Evolutionary conservation across 441 rosid genomes (phyloP).

Genomic region (Adansonia madagascariensis): DNA sequence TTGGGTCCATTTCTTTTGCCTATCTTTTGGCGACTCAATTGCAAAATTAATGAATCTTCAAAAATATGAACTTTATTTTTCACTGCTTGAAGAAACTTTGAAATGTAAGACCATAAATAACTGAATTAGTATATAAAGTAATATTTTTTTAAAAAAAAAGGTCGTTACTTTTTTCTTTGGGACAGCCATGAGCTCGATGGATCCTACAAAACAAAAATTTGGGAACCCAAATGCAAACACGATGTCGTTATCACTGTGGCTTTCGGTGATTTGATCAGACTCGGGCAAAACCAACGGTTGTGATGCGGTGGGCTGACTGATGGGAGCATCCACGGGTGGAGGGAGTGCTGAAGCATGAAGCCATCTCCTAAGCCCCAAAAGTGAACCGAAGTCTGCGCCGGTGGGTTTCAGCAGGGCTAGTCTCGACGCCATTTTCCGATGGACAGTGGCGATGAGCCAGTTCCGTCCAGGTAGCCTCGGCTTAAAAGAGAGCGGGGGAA

Average conservation of each 20-base stretch:
- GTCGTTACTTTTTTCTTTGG: constrained; percentile 68
- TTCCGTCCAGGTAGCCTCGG: background rate
- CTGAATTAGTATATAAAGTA: background rate
- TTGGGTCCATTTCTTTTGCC: constrained; percentile 91
- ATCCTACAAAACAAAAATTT: constrained; percentile 45
- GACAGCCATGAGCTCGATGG: constrained; percentile 90
- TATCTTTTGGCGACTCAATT: constrained; percentile 75
- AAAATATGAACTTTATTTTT: background rate
- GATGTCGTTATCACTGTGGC: constrained; percentile 28
- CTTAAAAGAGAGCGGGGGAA: background rate
- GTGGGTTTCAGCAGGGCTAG: background rate
- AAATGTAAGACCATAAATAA: background rate
- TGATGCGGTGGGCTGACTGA: constrained; percentile 35
- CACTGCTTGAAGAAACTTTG: background rate
- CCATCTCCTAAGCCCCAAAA: constrained; percentile 39
- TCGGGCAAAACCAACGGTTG: constrained; percentile 52
- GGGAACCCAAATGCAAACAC: constrained; percentile 44
- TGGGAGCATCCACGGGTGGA: constrained; percentile 39
- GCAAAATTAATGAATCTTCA: constrained; percentile 32
- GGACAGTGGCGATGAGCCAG: background rate
- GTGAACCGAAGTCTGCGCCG: constrained; percentile 24
- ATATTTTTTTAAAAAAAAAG: too few species aligned
- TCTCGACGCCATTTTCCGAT: constrained; percentile 7
- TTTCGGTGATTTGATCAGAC: constrained; percentile 39
- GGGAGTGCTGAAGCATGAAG: constrained; percentile 50